phyloP scores from a whole-genome alignment of 202 grass and related monocot genomes.

The Zizania palustris region DNA sequence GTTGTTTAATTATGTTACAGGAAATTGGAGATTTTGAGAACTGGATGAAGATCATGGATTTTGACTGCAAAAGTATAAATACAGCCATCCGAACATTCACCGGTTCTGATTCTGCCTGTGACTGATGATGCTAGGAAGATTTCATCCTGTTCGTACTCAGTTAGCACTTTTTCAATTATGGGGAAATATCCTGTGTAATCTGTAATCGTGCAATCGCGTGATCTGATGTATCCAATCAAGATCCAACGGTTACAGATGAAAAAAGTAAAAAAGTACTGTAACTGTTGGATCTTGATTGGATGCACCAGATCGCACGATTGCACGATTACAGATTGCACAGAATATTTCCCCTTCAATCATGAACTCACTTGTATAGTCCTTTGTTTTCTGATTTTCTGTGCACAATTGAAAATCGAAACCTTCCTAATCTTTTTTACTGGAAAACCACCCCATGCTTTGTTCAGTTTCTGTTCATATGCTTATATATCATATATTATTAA shows the following conservation, averaged over 20 bases:
- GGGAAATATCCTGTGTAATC: too few relatives aligned
- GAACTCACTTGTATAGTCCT: too few relatives aligned
- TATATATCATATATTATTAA: background rate
- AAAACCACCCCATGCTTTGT: background rate
- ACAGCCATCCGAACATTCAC: slow-evolving; percentile 82
- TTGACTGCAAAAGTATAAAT: slow-evolving; percentile 86
- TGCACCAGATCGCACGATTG: too few relatives aligned
- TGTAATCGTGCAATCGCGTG: too few relatives aligned
- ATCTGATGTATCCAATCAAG: too few relatives aligned
- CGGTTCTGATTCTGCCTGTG: slow-evolving; percentile 43
- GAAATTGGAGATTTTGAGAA: slow-evolving; percentile 95
- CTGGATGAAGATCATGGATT: slow-evolving; percentile 92
- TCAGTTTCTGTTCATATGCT: background rate
- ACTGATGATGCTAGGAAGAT: background rate
- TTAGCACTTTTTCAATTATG: background rate
- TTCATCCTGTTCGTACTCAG: background rate
- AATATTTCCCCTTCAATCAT: too few relatives aligned
- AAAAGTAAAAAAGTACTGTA: too few relatives aligned
- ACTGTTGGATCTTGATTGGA: too few relatives aligned
- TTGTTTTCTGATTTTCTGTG: background rate
- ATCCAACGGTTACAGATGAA: too few relatives aligned
- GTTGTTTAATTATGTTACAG: slow-evolving; percentile 36
- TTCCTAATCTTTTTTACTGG: background rate
- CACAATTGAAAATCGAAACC: background rate
- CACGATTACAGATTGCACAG: too few relatives aligned